These are phyloP conservation scores for Monosporozyma yasuniensis DNA, from an alignment of 805 yeast genomes.

Conservation along the genomic window DNA sequence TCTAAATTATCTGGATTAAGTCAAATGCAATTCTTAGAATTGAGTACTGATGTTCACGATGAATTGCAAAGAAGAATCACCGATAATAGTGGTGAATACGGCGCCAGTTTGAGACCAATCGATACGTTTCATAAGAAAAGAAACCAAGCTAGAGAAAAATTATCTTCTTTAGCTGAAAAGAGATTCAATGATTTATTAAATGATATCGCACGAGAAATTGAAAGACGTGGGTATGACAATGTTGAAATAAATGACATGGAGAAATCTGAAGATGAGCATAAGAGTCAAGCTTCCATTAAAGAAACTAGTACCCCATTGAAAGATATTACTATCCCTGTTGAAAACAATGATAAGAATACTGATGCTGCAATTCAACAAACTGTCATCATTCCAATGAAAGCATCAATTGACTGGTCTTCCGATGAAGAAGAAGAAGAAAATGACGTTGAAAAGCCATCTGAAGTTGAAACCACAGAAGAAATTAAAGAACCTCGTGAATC, in stretches of 20 bases:
- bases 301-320: not conserved
- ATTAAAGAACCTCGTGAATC: not conserved
- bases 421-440: constrained; percentile 48
- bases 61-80: constrained; percentile 74
- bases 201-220: constrained; percentile 81
- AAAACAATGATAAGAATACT: not conserved
- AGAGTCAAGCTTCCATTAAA: not conserved
- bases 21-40: constrained; percentile 72
- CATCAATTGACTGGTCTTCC: constrained; percentile 80
- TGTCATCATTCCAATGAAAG: constrained; percentile 75
- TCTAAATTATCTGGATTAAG: constrained; percentile 77
- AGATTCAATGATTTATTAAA: constrained; percentile 83
- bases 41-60: constrained; percentile 90
- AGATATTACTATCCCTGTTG: not conserved
- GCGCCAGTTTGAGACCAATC: not conserved
- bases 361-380: constrained; percentile 39
- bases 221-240: constrained; percentile 48
- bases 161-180: constrained; percentile 69
- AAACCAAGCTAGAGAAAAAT: constrained; percentile 86
- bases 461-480: not conserved
- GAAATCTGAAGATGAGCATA: not conserved
- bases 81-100: constrained; percentile 25
- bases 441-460: not conserved
- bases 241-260: not conserved
- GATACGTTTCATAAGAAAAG: constrained; percentile 79